phyloP scores from a whole-genome alignment of 371 early-diverging fungal genomes.

The Lichtheimia hyalospora region DNA sequence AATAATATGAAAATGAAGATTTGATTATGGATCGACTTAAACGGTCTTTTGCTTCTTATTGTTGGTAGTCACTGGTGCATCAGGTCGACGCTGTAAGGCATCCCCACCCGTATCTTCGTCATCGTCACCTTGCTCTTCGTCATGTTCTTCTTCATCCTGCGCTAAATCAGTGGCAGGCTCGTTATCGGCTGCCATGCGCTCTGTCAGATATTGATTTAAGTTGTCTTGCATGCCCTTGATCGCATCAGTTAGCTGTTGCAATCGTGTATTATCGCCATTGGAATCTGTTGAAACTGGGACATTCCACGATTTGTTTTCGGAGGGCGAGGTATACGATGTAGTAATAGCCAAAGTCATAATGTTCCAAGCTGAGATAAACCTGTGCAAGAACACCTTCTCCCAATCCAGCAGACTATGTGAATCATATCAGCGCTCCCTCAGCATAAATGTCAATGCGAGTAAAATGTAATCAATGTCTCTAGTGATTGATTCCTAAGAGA shows the following conservation, averaged over 20 bases:
- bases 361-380: no score
- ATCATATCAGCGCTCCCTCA: no score
- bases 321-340: slow-evolving; percentile 3
- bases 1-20: no score
- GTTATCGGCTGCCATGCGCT: slow-evolving; percentile 13
- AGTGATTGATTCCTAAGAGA: no score
- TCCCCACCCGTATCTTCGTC: slow-evolving; percentile 4
- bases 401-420: no score
- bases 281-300: neutral
- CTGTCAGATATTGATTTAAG: slow-evolving; percentile 17
- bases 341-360: slow-evolving; percentile 6
- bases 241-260: slow-evolving; percentile 2
- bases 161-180: slow-evolving; percentile 1
- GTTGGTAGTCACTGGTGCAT: neutral
- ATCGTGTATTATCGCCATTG: neutral
- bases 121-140: slow-evolving; percentile 9
- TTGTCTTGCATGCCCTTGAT: slow-evolving; percentile 16
- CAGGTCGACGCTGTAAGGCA: neutral
- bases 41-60: slow-evolving; percentile 16
- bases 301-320: slow-evolving; percentile 2
- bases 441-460: no score
- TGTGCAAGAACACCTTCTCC: no score
- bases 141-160: slow-evolving; percentile 17
- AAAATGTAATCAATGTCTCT: no score
- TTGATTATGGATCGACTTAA: neutral